Conservation (phyloP, 169 alveolate species). For the Amoebophrya sp. region DNA sequence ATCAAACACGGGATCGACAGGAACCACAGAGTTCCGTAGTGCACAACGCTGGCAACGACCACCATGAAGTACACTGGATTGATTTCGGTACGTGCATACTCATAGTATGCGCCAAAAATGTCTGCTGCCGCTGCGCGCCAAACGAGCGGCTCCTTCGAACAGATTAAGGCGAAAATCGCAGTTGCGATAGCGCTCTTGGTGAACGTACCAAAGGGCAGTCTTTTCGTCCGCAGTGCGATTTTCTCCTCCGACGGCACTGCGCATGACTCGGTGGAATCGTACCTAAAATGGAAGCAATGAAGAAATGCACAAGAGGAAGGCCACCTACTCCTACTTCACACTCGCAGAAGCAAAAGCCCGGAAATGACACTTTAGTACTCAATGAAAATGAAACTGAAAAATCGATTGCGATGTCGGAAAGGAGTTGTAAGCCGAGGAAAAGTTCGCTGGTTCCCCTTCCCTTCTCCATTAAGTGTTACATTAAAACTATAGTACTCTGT, state of each 20-base stretch:
- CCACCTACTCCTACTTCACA: no score
- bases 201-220: not conserved
- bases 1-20: not conserved
- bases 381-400: no score
- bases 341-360: no score
- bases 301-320: no score
- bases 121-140: not conserved
- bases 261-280: not conserved
- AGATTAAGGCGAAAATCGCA: not conserved
- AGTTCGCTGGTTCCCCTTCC: no score
- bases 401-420: no score
- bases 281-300: no score
- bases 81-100: not conserved
- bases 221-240: not conserved
- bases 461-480: no score
- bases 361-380: no score
- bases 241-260: not conserved
- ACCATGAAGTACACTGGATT: not conserved
- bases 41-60: not conserved
- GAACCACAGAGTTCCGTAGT: not conserved
- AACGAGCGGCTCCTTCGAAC: not conserved
- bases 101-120: not conserved
- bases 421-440: no score
- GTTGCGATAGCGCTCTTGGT: not conserved
- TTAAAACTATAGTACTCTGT: no score